phyloP scores from a whole-genome alignment of 1,284 basidiomycete genomes.

The Crucibulum cyathiforme region DNA sequence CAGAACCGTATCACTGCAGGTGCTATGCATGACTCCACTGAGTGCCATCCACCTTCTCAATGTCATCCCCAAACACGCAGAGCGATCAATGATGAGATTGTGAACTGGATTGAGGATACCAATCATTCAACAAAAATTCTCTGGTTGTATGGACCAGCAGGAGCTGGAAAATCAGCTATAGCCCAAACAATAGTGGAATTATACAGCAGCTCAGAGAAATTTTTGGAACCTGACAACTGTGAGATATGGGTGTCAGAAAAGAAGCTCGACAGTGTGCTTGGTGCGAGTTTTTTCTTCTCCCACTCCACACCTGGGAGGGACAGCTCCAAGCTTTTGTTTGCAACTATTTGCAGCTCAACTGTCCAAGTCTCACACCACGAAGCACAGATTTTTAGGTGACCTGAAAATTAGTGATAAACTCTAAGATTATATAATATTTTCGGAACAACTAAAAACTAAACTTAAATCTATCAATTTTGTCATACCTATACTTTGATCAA shows the following conservation, averaged over 20 bases:
- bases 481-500: too few relatives aligned
- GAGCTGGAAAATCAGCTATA: conserved; percentile 23
- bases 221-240: too few relatives aligned
- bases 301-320: neutral
- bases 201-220: conserved; percentile 5
- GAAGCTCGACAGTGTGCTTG: conserved; percentile 7
- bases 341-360: conserved; percentile 16
- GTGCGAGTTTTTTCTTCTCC: conserved; percentile 24
- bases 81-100: neutral
- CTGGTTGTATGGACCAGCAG: too few relatives aligned
- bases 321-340: neutral
- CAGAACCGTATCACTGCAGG: neutral
- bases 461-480: too few relatives aligned
- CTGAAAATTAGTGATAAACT: too few relatives aligned
- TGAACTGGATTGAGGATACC: neutral
- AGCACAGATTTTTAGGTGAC: too few relatives aligned
- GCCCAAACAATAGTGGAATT: conserved; percentile 17
- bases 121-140: neutral
- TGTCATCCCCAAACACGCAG: neutral
- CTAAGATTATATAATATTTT: too few relatives aligned
- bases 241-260: too few relatives aligned
- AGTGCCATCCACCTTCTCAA: neutral
- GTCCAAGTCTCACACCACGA: neutral
- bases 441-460: too few relatives aligned
- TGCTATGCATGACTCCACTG: neutral